Conservation (phyloP, 2,329 filamentous ascomycete genomes). For the Didymella sp. region DNA sequence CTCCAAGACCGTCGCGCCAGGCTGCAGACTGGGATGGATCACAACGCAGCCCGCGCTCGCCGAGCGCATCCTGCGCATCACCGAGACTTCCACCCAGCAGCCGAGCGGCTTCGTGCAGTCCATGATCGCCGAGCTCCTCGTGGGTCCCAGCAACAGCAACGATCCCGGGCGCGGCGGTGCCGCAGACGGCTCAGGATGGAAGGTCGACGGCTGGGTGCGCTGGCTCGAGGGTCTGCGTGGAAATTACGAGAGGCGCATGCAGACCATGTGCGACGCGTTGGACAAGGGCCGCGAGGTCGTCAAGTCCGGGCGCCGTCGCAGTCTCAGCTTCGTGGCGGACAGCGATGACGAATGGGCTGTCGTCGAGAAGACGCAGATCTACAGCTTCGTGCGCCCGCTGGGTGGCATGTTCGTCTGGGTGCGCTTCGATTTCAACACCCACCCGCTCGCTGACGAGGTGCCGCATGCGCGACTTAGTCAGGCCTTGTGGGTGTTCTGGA, state of each 20-base stretch:
- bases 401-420: slow-evolving; percentile 96
- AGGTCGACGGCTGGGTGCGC: slow-evolving; percentile 83
- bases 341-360: slow-evolving; percentile 71
- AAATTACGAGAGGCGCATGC: slow-evolving; percentile 85
- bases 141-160: slow-evolving; percentile 69
- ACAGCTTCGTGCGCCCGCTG: slow-evolving; percentile 78
- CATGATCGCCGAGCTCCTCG: slow-evolving; percentile 77
- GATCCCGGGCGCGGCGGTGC: slow-evolving; percentile 56
- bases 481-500: slow-evolving; percentile 76
- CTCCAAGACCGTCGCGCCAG: slow-evolving; percentile 89
- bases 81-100: slow-evolving; percentile 79
- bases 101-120: slow-evolving; percentile 90
- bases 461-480: slow-evolving; percentile 65
- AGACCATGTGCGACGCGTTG: slow-evolving; percentile 75
- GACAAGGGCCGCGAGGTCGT: slow-evolving; percentile 72
- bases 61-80: slow-evolving; percentile 75
- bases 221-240: slow-evolving; percentile 88
- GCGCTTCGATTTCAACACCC: slow-evolving; percentile 71
- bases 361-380: slow-evolving; percentile 75
- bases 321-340: slow-evolving; percentile 44
- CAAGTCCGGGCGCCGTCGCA: slow-evolving; percentile 62
- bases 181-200: slow-evolving; percentile 69
- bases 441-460: slow-evolving; percentile 69
- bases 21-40: slow-evolving; percentile 89
- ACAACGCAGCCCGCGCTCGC: slow-evolving; percentile 81